Evolutionary conservation across 352 stramenopile genomes (phyloP), one percentile per base, ranked within the genome.

Genomic region (Pythium pyrilobum): DNA sequence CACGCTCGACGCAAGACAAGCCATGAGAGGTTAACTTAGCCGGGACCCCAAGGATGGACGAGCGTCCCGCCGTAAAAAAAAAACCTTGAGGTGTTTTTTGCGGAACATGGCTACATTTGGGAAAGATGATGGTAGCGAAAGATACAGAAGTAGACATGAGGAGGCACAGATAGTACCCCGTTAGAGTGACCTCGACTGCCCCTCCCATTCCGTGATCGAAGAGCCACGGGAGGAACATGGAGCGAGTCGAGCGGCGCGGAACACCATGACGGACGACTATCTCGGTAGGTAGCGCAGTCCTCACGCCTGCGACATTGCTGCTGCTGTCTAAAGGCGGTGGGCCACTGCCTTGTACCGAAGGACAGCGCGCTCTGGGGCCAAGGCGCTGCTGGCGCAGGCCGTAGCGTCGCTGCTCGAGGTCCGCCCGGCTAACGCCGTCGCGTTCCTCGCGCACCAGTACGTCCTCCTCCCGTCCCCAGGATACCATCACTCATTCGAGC

Each of bases 391-490:
- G 21, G 25, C 40, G 27, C 27, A 31, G n/a, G 42, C 41, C 33
- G 49, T 59, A 2, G 56, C 56, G 18, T 13, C 33, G 29, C 42
- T 64, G 21, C 56, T 64, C 7, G 48, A 55, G 31, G 16, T 37
- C 6, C 41, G 21, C 15, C 56, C 56, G 8, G 39, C 49, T 7
- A 54, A 51, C 33, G 25, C 41, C 5, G 56, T 59, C 21, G 18
- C 18, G n/a, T 64, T 59, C 37, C 56, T 64, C 25, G 49, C 56
- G n/a, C 40, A 64, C 1, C 48, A 50, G 56, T 64, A 33, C 9
- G 37, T 56, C 20, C 10, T 40, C 2, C 13, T 54, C 23, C 2
- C 31, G 5, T 5, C 46, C 9, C 39, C 6, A 12, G 9, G n/a
- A n/a, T 5, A 21, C 29, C 4, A 50, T n/a, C 20, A 29, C 7